phyloP scores from a whole-genome alignment of 2,329 filamentous ascomycete species.

The Arthrobotrys entomopaga region DNA sequence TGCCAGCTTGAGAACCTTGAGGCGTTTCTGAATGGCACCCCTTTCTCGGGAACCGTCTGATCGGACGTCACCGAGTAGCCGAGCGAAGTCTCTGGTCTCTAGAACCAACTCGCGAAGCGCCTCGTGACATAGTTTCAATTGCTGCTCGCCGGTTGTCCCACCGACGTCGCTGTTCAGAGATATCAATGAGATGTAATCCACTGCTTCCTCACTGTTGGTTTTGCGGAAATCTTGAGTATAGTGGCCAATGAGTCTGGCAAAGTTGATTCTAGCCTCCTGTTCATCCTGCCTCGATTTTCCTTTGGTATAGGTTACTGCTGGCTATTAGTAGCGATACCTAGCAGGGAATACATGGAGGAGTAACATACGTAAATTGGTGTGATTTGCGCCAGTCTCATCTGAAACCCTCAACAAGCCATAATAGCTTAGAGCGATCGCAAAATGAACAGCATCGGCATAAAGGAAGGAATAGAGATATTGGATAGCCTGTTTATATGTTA shows the following conservation, averaged over 20 bases:
- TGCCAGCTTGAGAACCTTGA: constrained; percentile 80
- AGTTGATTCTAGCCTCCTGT: constrained; percentile 84
- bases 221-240: constrained; percentile 97
- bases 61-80: constrained; percentile 88
- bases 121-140: constrained; percentile 86
- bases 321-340: constrained; percentile 7
- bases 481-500: constrained; percentile 72
- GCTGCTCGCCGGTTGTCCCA: constrained; percentile 77
- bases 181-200: constrained; percentile 91
- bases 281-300: constrained; percentile 58
- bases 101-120: constrained; percentile 91
- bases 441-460: constrained; percentile 93
- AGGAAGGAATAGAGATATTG: constrained; percentile 91
- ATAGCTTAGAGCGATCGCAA: constrained; percentile 86
- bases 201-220: constrained; percentile 85
- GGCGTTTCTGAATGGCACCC: constrained; percentile 86
- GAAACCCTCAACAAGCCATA: constrained; percentile 85
- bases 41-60: constrained; percentile 84
- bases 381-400: constrained; percentile 50
- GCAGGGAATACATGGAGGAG: neutral
- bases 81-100: constrained; percentile 96
- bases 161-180: constrained; percentile 88
- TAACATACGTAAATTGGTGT: constrained; percentile 60
- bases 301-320: constrained; percentile 66
- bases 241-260: constrained; percentile 89